phyloP scores from a whole-genome alignment of 2,329 filamentous ascomycete genomes.

The Cercospora beticola region DNA sequence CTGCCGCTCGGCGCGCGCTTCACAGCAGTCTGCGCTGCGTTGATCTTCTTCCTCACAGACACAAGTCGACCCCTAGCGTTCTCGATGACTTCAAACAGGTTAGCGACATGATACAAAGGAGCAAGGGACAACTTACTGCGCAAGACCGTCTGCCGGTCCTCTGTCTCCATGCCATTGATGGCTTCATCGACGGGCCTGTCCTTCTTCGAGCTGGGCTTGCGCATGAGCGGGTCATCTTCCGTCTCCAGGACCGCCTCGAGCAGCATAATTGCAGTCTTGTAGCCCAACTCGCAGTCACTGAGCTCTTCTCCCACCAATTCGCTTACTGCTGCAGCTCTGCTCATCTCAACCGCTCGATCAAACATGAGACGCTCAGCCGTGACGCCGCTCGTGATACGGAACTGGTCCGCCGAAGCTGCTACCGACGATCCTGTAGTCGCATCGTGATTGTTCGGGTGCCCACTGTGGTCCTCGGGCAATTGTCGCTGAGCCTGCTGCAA shows the following conservation, averaged over 20 bases:
- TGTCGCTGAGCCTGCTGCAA: slow-evolving; percentile 81
- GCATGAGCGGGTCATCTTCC: slow-evolving; percentile 60
- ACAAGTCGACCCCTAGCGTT: slow-evolving; percentile 45
- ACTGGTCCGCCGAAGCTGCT: slow-evolving; percentile 70
- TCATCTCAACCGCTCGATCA: slow-evolving; percentile 96
- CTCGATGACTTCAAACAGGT: slow-evolving; percentile 45
- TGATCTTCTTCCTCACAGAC: slow-evolving; percentile 48
- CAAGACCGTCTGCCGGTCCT: slow-evolving; percentile 70
- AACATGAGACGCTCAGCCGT: slow-evolving; percentile 98
- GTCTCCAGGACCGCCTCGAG: slow-evolving; percentile 89
- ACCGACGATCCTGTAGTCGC: slow-evolving; percentile 53
- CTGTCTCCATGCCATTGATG: slow-evolving; percentile 59
- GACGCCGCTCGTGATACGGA: slow-evolving; percentile 80
- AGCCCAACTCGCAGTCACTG: slow-evolving; percentile 83
- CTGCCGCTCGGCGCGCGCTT: slow-evolving; percentile 27
- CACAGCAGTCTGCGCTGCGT: slow-evolving; percentile 38
- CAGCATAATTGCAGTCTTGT: slow-evolving; percentile 90
- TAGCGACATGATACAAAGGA: slow-evolving; percentile 27
- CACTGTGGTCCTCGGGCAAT: slow-evolving; percentile 80
- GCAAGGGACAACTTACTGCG: slow-evolving; percentile 61
- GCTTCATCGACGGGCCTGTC: slow-evolving; percentile 48
- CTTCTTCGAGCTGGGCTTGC: slow-evolving; percentile 48
- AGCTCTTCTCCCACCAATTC: slow-evolving; percentile 92
- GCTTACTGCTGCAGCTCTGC: slow-evolving; percentile 86
- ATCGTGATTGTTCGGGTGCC: slow-evolving; percentile 76